Evolutionary conservation across 345 rosid genomes (phyloP).

Genomic region (Passiflora organensis): DNA sequence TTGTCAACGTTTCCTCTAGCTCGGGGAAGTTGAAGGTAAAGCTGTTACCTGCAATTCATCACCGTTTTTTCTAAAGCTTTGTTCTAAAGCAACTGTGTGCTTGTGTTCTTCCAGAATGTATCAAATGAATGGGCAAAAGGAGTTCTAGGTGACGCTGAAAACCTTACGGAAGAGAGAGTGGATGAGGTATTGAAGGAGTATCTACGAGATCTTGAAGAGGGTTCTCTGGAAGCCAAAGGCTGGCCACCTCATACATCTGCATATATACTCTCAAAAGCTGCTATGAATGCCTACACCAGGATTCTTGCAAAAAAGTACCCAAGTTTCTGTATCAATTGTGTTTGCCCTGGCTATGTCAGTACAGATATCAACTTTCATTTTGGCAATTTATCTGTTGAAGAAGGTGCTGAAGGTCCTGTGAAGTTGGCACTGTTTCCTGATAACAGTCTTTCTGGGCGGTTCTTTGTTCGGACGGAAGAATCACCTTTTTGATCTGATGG

Average conservation of each 20-base stretch:
- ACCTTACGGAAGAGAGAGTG: constrained; percentile 27
- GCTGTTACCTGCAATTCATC: too few relatives aligned
- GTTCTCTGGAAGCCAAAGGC: constrained; percentile 18
- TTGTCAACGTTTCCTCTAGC: constrained; percentile 32
- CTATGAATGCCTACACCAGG: constrained; percentile 34
- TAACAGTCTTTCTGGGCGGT: constrained; percentile 31
- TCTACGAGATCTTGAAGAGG: constrained; percentile 26
- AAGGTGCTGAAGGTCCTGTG: constrained; percentile 33
- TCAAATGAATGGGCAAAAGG: constrained; percentile 19
- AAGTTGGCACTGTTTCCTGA: constrained; percentile 30
- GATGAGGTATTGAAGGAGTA: constrained; percentile 23
- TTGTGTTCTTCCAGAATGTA: constrained; percentile 12
- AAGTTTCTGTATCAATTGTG: constrained; percentile 23
- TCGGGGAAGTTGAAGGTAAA: constrained; percentile 21
- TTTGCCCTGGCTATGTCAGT: constrained; percentile 32
- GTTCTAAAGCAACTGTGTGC: too few relatives aligned
- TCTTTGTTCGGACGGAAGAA: constrained; percentile 13
- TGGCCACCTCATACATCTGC: constrained; percentile 32
- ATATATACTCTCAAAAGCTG: constrained; percentile 25
- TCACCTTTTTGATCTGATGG: constrained; percentile 3
- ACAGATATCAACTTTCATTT: constrained; percentile 25
- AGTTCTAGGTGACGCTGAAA: constrained; percentile 17
- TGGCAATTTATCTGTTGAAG: constrained; percentile 17
- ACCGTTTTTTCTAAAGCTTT: too few relatives aligned
- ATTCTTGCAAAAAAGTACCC: constrained; percentile 31